Base-by-base conservation (phyloP, 257 asterid genomes). In the Galeopsis tetrahit region DNA sequence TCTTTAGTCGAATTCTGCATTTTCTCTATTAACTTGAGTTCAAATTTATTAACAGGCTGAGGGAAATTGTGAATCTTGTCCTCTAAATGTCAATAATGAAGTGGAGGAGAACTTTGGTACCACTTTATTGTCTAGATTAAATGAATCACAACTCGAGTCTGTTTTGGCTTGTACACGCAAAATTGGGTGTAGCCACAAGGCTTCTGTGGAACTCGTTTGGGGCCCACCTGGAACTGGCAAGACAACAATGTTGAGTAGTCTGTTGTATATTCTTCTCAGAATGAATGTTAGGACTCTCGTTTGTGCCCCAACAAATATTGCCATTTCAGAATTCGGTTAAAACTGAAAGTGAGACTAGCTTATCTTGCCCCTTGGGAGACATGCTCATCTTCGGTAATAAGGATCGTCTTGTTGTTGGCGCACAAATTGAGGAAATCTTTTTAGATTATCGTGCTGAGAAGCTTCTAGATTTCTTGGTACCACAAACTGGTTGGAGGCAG, bases 11-110 rank as follows among this genome's bases (percentile, higher is more conserved):
- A n/a, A n/a, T n/a, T 11, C 60, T 75, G 17, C 85, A 87, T 64
- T 69, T 82, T 10, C 74, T 70, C 36, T 89, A 3, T 68, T 87
- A 46, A 52, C 69, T 5, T 33, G 83, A 15, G n/a, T n/a, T n/a
- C n/a, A n/a, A n/a, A n/a, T n/a, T n/a, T n/a, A n/a, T n/a, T n/a
- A n/a, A n/a, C 28, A 21, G 59, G 33, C 4, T 2, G 59, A 8
- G 5, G 59, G 4, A 52, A 8, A 52, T 7, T 52, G 59, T 15
- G 33, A 52, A 52, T 7, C 31, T 15, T 52, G 59, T 52, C 33
- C 59, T 52, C 33, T 52, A 52, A 17, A 52, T 52, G 59, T 52
- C 33, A 52, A 52, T 6, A 7, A 52, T 52, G 59, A 52, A 52
- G 33, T 52, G 33, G 33, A 52, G 59, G 59, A 52, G 33, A 52